Evolutionary conservation across 2,329 filamentous ascomycete species (phyloP), one percentile per base, ranked within the genome.

Genomic region (Pseudovirgaria hyperparasitica): DNA sequence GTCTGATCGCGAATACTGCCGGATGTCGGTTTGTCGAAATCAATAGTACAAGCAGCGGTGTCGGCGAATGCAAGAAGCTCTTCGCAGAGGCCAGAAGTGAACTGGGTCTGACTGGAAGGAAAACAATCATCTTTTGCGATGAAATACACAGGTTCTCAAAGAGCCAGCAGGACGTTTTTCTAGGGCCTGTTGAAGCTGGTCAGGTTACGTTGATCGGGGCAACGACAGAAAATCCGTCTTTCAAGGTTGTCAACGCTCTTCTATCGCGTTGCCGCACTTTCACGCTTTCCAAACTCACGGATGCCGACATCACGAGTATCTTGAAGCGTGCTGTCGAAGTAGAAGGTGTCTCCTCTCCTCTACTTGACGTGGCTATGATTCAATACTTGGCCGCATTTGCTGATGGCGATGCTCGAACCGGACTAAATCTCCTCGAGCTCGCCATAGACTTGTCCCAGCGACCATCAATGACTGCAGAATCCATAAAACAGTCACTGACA

Each of bases 51-150:
- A 85, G 74, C 40, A 78, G 77, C 5, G 87, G 86, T 2, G 81
- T 96, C 11, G 75, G 70, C 14, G 87, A 96, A 51, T 86, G 80
- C 65, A 93, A 94, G 58, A 90, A 85, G 62, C 67, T 94, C 29
- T 94, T 96, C 44, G 62, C 65, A 13, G 85, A 94, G 39, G 86
- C 90, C 0, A 73, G 71, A 33, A 81, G 75, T 43, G 90, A 96
- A 50, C 58, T 85, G 24, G 60, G 65, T 1, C 61, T 96, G 27
- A 92, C 84, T 0, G 87, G 87, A 2, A 70, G 85, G 34, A 87
- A 82, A 57, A 96, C 90, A 0, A 92, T 98, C 37, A 74, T 98
- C 37, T 98, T 98, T 52, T 94, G 87, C 58, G 90, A 98, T 57
- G 90, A 96, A 61, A 90, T 94, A 25, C 85, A 93, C 54, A 63